Conservation (phyloP, 371 early-diverging fungal genomes). For the Ecytonucleospora hepatopenaei region DNA sequence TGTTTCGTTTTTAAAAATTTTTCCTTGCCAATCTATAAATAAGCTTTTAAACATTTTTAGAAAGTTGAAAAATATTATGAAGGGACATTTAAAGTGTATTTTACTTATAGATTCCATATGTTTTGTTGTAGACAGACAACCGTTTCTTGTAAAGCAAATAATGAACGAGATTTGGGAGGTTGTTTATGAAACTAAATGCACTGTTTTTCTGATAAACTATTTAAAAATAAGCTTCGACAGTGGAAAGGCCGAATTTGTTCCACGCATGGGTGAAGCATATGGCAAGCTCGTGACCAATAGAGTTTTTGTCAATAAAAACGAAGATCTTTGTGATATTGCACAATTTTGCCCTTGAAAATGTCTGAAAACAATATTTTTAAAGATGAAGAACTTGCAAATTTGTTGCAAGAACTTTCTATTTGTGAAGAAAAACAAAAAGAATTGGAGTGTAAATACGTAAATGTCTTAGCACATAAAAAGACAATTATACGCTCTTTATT, state of each 20-base stretch:
- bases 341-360: neutral
- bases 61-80: neutral
- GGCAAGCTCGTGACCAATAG: neutral
- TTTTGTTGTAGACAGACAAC: conserved; percentile 6
- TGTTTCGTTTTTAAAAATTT: neutral
- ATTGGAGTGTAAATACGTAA: neutral
- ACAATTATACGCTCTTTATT: neutral
- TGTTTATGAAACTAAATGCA: conserved; percentile 9
- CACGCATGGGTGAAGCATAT: conserved; percentile 8
- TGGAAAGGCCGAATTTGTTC: neutral
- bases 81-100: neutral
- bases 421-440: neutral
- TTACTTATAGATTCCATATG: conserved; percentile 23
- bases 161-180: conserved; percentile 7
- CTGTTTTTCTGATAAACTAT: conserved; percentile 22
- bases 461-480: neutral
- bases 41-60: no score
- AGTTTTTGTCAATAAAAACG: neutral
- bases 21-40: neutral
- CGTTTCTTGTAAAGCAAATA: neutral
- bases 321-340: neutral
- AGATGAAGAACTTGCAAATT: neutral
- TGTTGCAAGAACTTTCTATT: neutral
- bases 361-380: no score
- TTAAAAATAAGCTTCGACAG: neutral